Evolutionary conservation across 441 rosid genomes (phyloP), one percentile per base, ranked within the genome.

Genomic region (Kokia cookei): DNA sequence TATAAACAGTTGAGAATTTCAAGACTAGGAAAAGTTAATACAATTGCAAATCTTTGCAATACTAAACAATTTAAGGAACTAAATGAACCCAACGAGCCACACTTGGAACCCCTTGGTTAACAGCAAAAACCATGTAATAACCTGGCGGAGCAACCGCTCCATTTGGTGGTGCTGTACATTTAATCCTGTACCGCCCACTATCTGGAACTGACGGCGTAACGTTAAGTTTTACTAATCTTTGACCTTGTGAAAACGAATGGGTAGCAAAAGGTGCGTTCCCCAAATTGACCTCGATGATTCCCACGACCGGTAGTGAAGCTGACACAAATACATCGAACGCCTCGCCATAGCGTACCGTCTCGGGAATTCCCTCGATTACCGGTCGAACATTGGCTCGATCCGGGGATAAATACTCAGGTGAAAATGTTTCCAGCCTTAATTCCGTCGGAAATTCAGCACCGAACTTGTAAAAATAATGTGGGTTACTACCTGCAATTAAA

Each of bases 231-330:
- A 90, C 86, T 50, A 90, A 47, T 43, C 91, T 81, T 76, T 90
- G 94, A 32, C 94, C 94, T 61, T 90, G 91, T n/a, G 92, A 86
- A 66, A 85, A 88, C 3, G 92, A 90, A 69, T 90, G 94, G 0
- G 91, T 90, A 0, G 94, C 78, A 43, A 88, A 90, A 26, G 94
- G 91, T 47, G 92, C 91, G 58, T 81, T 90, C 61, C 82, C 93
- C 76, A 84, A 75, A 53, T 90, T 92, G 4, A 92, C 81, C 73
- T 86, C 84, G 4, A 94, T 77, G 2, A 83, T 85, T 13, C 89
- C 98, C 72, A 91, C 93, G 1, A 94, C 85, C 0, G 96, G 92
- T 77, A 92, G 76, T 8, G 89, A 17, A 53, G 87, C 96, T 51
- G 94, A 79, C 2, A 86, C 83, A 1, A 74, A 35, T 50, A 87